Base-by-base conservation (phyloP, 805 yeast species). In the Lipomyces anomalus region DNA sequence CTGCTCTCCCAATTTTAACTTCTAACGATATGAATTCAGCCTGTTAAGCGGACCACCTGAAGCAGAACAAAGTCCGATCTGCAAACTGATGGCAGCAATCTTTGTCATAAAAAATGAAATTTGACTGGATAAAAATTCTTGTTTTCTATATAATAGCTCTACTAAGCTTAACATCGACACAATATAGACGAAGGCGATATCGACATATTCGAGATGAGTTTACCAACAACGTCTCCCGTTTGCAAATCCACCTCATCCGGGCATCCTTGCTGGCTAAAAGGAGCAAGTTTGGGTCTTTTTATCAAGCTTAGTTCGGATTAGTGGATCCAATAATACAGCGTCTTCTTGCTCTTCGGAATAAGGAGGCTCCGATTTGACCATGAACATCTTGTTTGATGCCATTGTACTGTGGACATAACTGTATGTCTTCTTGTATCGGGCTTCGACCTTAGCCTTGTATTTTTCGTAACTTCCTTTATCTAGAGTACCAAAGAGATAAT, bases 401-500 rank as follows among this genome's bases (percentile, higher is more conserved):
- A 90, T 78, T 56, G 97, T 92, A 66, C 85, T 84, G 71, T 92
- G 97, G 87, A 84, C 80, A 80, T 86, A 90, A 60, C 95, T 74
- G 78, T 88, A 88, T 39, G 97, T 85, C 67, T 75, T 76, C 78
- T 82, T 84, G 72, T 90, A 84, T 72, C 99, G 82, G 37, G 78
- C 71, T 47, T 69, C 62, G 54, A 87, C 95, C 72, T 79, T 85
- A 43, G 63, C 60, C 50, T 73, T 78, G 66, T 90, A 90, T 18
- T 71, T 69, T 56, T 78, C 79, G 69, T 86, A 92, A 56, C 81
- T 76, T 33, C 69, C 64, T 67, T 77, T 75, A 62, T 80, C 81
- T 63, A 90, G 74, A 32, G 85, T 79, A 51, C 90, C 92, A 64
- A 70, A 86, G 70, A 92, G 74, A 78, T 87, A 90, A 69, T 89